Conservation (phyloP, 1,284 basidiomycete genomes). For the Ganoderma lucidum region DNA sequence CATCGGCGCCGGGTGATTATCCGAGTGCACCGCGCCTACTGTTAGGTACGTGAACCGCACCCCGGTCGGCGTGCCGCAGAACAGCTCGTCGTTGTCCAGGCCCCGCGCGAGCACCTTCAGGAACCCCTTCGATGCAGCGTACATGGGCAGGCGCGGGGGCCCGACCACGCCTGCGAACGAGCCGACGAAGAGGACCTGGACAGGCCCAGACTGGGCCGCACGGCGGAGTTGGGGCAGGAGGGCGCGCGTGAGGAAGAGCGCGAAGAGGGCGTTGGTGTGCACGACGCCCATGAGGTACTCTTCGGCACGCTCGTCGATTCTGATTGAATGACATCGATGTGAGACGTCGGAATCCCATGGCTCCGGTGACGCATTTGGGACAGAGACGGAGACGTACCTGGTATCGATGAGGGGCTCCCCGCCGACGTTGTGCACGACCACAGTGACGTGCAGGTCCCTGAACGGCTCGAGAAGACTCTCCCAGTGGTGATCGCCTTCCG, state of each 20-base stretch:
- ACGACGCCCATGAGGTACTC: constrained; percentile 31
- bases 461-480: too few relatives aligned
- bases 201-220: constrained; percentile 34
- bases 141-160: constrained; percentile 36
- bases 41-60: constrained; percentile 36
- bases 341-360: too few relatives aligned
- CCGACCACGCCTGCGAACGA: constrained; percentile 34
- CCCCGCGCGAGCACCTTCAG: constrained; percentile 36
- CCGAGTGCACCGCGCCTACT: constrained; percentile 35
- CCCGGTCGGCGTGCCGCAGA: constrained; percentile 29
- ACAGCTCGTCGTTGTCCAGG: constrained; percentile 39
- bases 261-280: constrained; percentile 37
- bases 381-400: too few relatives aligned
- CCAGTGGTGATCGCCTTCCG: too few relatives aligned
- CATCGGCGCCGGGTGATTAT: constrained; percentile 21
- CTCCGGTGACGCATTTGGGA: too few relatives aligned
- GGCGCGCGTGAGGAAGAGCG: constrained; percentile 38
- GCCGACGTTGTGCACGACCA: too few relatives aligned
- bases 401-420: too few relatives aligned
- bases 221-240: constrained; percentile 39
- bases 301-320: constrained; percentile 35
- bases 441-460: too few relatives aligned
- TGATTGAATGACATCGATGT: constrained; percentile 16
- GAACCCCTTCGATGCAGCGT: constrained; percentile 38
- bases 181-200: constrained; percentile 38